Conservation (phyloP, 306 rosid species). For the Senna siamea region DNA sequence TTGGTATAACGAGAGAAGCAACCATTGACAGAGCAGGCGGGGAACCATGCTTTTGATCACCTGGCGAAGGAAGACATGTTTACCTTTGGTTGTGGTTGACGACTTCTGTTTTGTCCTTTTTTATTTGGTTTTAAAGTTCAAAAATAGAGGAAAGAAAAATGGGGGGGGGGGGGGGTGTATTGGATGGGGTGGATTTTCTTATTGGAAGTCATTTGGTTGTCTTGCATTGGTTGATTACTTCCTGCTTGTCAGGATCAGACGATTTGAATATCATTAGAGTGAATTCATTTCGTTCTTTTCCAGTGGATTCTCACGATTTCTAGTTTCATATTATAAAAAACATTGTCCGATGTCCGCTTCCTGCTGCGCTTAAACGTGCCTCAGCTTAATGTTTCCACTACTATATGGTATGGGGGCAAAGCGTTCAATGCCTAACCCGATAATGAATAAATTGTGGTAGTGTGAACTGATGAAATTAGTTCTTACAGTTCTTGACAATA, state of each 20-base stretch:
- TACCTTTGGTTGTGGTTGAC: conserved; percentile 14
- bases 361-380: neutral
- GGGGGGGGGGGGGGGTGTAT: conserved; percentile 11
- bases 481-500: no score
- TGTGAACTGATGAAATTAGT: neutral
- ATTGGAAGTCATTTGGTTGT: conserved; percentile 8
- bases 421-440: neutral
- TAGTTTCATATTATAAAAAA: neutral
- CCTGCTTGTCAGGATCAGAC: conserved; percentile 13
- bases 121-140: neutral
- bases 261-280: conserved; percentile 44
- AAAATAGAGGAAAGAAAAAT: neutral
- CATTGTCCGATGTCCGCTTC: no score
- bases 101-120: conserved; percentile 34
- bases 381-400: no score
- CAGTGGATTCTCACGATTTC: neutral
- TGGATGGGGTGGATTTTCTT: conserved; percentile 10
- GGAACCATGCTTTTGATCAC: conserved; percentile 25
- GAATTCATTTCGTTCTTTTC: conserved; percentile 9
- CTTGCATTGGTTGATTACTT: conserved; percentile 40
- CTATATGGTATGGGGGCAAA: neutral
- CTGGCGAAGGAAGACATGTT: conserved; percentile 31
- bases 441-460: neutral
- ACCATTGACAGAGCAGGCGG: conserved; percentile 38
- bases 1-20: conserved; percentile 33